Evolutionary conservation across 768 basidiomycete species (phyloP), one percentile per base, ranked within the genome.

Genomic region (Leucocoprinus sp.): DNA sequence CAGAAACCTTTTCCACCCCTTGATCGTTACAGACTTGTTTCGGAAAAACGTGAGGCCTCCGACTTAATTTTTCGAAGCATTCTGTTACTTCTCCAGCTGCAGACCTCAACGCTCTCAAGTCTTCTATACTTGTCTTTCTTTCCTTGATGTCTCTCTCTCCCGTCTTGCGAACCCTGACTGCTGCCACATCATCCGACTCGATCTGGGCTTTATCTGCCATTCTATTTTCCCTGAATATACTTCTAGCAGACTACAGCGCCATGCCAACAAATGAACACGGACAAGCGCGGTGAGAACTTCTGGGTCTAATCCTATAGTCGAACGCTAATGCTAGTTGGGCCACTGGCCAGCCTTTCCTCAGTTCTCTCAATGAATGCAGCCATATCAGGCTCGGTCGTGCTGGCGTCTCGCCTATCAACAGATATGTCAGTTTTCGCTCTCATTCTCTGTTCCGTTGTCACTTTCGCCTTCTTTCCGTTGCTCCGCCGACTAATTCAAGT

Each of bases 151-250:
- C 92, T 12, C 71, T 97, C 44, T 84, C 93, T 2, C 96, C 96
- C 11, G 86, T 97, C 8, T 69, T 98, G 45, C 78, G 84, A 57
- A 97, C 95, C 4, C 67, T 99, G 57, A 95, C 92, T 22, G 86
- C 89, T 29, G 90, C 93, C 19, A 97, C 93, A 3, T 96, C 95
- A 29, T 88, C 88, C 9, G 96, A 99, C 61, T 92, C 92, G 22
- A 93, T 98, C 52, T 97, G 92, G 92, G 93, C 95, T 5, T 65
- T 97, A 41, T 79, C 91, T n/a, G 87, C 88, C 3, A 71, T 73
- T 42, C 75, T 98, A 35, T 89, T 97, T 62, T 68, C 78, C 42
- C 67, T 96, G 29, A 91, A 93, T 59, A 72, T 81, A 15, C 66
- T 93, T 48, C 67, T 97, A 38, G 86, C 86, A 11, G 91, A 96